These are phyloP conservation scores for Kodamaea hsintzibuensis DNA, from an alignment of 805 yeast species.

Conservation along the genomic window DNA sequence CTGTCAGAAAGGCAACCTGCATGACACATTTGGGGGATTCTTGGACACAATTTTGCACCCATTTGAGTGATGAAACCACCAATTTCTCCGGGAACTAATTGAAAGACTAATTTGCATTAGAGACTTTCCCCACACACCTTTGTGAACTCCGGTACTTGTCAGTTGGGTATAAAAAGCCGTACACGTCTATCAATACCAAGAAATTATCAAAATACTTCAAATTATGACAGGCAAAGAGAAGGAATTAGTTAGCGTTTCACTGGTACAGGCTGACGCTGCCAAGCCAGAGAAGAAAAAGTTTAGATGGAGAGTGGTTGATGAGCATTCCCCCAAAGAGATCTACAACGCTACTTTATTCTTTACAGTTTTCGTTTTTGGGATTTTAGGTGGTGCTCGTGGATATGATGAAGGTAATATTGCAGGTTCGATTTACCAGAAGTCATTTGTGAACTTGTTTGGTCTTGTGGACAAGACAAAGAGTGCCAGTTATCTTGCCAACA, in stretches of 20 bases:
- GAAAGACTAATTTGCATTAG: neutral
- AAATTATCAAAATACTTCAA: neutral
- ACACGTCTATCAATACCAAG: neutral
- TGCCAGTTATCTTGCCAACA: slow-evolving; percentile 36
- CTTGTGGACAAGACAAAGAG: slow-evolving; percentile 19
- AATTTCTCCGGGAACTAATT: neutral
- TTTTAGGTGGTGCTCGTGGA: slow-evolving; percentile 27
- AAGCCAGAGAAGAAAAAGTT: slow-evolving; percentile 8
- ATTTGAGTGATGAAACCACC: neutral
- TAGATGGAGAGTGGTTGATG: slow-evolving; percentile 14
- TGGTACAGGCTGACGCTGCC: neutral
- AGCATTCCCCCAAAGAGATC: slow-evolving; percentile 26
- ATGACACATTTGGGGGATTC: neutral
- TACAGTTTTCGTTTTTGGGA: slow-evolving; percentile 51
- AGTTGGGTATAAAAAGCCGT: neutral
- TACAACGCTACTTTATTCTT: slow-evolving; percentile 48
- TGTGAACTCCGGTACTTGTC: neutral
- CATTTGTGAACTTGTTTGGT: slow-evolving; percentile 21
- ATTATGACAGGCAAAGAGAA: slow-evolving; percentile 2
- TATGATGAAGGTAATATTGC: slow-evolving; percentile 26
- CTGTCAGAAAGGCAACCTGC: neutral
- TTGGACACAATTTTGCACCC: neutral
- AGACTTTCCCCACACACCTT: neutral
- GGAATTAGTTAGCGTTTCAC: neutral
- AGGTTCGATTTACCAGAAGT: slow-evolving; percentile 20